Conservation (phyloP, 2,329 filamentous ascomycete species). For the Colletotrichum destructivum region DNA sequence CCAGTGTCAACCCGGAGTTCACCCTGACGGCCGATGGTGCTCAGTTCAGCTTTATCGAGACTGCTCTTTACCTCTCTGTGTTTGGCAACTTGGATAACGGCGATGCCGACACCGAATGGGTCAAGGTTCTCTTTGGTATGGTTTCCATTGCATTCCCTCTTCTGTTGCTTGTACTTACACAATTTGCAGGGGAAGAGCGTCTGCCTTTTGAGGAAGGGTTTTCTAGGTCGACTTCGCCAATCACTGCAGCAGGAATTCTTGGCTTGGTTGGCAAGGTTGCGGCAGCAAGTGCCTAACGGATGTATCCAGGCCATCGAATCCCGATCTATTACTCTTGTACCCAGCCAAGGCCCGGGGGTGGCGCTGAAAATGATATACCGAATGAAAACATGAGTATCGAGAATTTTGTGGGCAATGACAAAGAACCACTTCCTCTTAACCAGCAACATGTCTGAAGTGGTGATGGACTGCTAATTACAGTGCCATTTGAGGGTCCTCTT, state of each 20-base stretch:
- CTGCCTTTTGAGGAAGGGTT: slow-evolving; percentile 40
- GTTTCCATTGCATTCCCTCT: neutral
- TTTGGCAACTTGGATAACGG: slow-evolving; percentile 44
- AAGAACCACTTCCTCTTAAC: too few species aligned
- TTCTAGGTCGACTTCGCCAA: slow-evolving; percentile 22
- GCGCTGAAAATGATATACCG: too few species aligned
- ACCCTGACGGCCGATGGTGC: slow-evolving; percentile 36
- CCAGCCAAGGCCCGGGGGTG: too few species aligned
- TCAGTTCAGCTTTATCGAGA: slow-evolving; percentile 45
- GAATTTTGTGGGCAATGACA: too few species aligned
- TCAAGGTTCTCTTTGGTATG: slow-evolving; percentile 43
- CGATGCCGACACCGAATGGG: slow-evolving; percentile 43
- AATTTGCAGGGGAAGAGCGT: slow-evolving; percentile 35
- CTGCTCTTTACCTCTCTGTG: slow-evolving; percentile 44
- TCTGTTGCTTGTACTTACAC: neutral
- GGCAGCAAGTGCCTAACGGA: slow-evolving; percentile 19
- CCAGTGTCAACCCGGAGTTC: slow-evolving; percentile 47
- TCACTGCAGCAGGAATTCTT: slow-evolving; percentile 38
- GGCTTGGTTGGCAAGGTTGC: slow-evolving; percentile 37
- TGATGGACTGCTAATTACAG: too few species aligned
- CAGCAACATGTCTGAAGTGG: too few species aligned
- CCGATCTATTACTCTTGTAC: too few species aligned
- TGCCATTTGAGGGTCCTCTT: too few species aligned
- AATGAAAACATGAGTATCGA: too few species aligned
- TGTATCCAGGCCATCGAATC: too few species aligned